Evolutionary conservation across 768 basidiomycete genomes (phyloP), one percentile per base, ranked within the genome.

Genomic region (Russula emetica): DNA sequence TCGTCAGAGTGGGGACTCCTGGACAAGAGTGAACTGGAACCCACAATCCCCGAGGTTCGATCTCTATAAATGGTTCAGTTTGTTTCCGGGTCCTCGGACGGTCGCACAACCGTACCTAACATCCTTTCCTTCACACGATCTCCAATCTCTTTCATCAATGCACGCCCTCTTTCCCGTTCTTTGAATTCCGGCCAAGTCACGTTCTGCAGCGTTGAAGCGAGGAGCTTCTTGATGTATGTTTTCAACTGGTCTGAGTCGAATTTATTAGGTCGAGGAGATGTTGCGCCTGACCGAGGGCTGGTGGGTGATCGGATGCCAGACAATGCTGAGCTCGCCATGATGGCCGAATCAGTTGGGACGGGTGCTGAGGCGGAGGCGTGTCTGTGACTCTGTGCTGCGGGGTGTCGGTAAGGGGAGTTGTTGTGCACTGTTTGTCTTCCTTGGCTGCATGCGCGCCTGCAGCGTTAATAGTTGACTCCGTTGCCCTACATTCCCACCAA

Each of bases 51-150:
- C 80, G 79, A 34, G 90, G 86, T 70, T 90, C 86, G 58, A 93
- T 90, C 71, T 88, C 88, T 79, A 68, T 42, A 40, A 34, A 10
- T 14, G 3, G 63, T 55, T 64, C 42, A 63, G 45, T 32, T 40
- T 62, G 45, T 32, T 40, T 63, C 30, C 40, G 47, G 67, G 32
- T 60, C 54, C 63, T 42, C 36, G 51, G 26, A 24, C n/a, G 44
- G 22, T 38, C 24, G 49, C 22, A 10, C 10, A n/a, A 30, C 63
- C 78, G 61, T 62, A 78, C 78, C 77, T 58, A 90, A 69, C 89
- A 92, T 92, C 70, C 92, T 79, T 73, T 91, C 87, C 75, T 92
- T 94, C 50, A 94, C 83, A 53, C 92, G 82, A 70, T 90, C 88
- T 22, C 88, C 85, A 62, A 94, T 87, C 70, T 94, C 89, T 74